phyloP scores from a whole-genome alignment of 257 asterid genomes.

The Solanum pinnatisectum region DNA sequence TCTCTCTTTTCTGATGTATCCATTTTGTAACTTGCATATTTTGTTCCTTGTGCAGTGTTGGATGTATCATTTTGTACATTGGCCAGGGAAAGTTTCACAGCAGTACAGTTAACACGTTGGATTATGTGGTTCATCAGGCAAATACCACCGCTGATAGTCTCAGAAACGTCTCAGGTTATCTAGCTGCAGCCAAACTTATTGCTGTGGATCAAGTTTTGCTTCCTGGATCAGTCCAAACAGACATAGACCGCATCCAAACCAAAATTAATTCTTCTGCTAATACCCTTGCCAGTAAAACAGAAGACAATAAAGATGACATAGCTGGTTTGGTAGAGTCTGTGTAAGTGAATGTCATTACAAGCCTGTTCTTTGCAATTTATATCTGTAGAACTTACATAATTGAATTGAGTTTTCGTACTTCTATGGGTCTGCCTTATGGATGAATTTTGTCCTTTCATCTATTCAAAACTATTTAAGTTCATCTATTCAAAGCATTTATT shows the following conservation, averaged over 20 bases:
- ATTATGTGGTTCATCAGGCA: slow-evolving; percentile 57
- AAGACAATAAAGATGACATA: slow-evolving; percentile 53
- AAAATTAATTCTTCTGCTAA: slow-evolving; percentile 68
- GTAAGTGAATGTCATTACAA: slow-evolving; percentile 23
- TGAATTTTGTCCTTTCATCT: not conserved
- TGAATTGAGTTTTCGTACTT: not conserved
- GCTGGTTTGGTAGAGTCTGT: slow-evolving; percentile 42
- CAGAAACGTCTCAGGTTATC: slow-evolving; percentile 59
- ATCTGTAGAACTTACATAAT: not conserved
- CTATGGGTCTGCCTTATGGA: not conserved
- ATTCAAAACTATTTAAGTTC: not conserved
- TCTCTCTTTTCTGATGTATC: not conserved
- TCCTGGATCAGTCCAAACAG: slow-evolving; percentile 58
- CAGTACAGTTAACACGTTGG: slow-evolving; percentile 39
- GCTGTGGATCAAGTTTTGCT: slow-evolving; percentile 49
- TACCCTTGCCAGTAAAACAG: slow-evolving; percentile 48
- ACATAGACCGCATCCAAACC: slow-evolving; percentile 59
- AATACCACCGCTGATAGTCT: slow-evolving; percentile 45
- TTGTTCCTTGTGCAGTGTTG: slow-evolving; percentile 48
- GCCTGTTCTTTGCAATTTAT: not conserved
- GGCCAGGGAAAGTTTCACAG: slow-evolving; percentile 60
- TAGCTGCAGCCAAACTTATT: slow-evolving; percentile 69
- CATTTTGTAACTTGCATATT: not conserved
- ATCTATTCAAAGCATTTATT: not conserved
- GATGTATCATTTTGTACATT: slow-evolving; percentile 57